Conservation (phyloP, 177 flowering plant species). For the Vitis hybrid region DNA sequence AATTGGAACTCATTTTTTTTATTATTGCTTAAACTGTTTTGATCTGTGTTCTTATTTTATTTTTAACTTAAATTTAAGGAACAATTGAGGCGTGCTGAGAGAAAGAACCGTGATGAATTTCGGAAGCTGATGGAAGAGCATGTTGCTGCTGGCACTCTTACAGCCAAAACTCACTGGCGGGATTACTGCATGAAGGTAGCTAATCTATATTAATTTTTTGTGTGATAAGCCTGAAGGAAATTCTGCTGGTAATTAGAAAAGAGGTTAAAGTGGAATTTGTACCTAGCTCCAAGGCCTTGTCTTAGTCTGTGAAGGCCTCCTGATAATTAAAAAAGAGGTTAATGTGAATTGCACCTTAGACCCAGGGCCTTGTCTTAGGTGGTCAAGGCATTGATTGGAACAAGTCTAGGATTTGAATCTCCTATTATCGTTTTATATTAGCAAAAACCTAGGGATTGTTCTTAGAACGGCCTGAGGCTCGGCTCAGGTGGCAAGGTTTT, state of each 20-base stretch:
- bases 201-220: background rate
- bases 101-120: slow-evolving; percentile 91
- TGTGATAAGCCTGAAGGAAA: background rate
- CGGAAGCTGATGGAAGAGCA: slow-evolving; percentile 88
- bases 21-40: background rate
- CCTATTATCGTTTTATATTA: no score
- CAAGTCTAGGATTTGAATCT: no score
- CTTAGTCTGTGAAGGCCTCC: no score
- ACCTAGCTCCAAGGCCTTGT: no score
- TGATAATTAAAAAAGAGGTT: no score
- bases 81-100: slow-evolving; percentile 73
- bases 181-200: slow-evolving; percentile 85
- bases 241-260: background rate
- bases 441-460: no score
- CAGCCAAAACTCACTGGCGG: slow-evolving; percentile 88
- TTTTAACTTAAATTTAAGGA: slow-evolving; percentile 41
- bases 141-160: slow-evolving; percentile 66
- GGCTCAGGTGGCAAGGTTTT: no score
- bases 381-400: no score
- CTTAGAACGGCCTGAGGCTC: no score
- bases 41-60: slow-evolving; percentile 7
- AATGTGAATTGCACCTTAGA: no score
- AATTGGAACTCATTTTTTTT: background rate
- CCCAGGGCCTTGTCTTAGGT: no score
- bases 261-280: no score